Percentiles rank a stretch among this genome's conserved stretches.
Conservation (phyloP, 345 rosid species). For the Alliaria petiolata region DNA sequence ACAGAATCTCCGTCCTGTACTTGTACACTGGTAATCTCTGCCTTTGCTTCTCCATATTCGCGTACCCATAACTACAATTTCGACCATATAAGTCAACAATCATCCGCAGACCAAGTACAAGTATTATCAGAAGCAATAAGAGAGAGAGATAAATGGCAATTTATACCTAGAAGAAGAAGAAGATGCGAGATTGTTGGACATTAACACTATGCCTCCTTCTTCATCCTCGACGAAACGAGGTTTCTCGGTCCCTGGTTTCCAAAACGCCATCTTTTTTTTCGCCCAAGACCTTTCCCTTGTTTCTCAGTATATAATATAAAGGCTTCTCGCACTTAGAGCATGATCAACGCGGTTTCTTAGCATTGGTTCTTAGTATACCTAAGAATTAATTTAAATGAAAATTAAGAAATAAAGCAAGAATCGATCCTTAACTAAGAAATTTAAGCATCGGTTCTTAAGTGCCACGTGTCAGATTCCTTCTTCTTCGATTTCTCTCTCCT, state of each 20-base stretch:
- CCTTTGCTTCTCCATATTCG: constrained; percentile 77
- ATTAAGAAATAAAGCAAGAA: too few species aligned
- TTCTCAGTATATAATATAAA: not conserved
- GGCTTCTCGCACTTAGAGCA: not conserved
- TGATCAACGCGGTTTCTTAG: too few species aligned
- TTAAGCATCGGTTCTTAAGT: too few species aligned
- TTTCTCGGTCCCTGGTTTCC: constrained; percentile 93
- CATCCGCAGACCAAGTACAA: not conserved
- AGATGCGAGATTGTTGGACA: constrained; percentile 50
- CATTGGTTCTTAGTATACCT: too few species aligned
- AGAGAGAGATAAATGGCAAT: not conserved
- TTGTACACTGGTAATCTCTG: constrained; percentile 89
- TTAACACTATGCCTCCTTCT: constrained; percentile 85
- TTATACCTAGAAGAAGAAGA: constrained; percentile 65
- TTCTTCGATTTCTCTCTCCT: too few species aligned
- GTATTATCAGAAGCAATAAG: not conserved
- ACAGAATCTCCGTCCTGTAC: constrained; percentile 72
- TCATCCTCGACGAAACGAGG: constrained; percentile 85
- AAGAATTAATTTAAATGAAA: too few species aligned
- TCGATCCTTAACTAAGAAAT: too few species aligned
- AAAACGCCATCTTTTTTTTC: constrained; percentile 54
- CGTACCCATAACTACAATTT: constrained; percentile 51
- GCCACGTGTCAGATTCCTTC: too few species aligned
- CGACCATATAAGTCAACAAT: not conserved
- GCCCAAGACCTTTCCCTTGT: not conserved